Base-by-base conservation (phyloP, 352 stramenopile species). In the Phytophthora ramorum region DNA sequence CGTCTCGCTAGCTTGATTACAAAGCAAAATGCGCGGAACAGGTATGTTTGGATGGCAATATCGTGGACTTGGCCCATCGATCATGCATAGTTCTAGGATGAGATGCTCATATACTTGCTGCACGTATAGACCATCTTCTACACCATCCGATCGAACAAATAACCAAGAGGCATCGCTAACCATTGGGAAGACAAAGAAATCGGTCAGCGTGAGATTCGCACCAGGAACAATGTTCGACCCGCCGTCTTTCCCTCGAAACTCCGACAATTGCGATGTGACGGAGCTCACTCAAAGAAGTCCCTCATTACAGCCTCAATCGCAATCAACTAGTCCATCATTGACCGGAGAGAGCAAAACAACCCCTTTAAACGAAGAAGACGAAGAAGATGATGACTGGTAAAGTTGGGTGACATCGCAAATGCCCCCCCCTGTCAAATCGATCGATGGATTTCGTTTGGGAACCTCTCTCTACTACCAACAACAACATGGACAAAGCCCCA, bases 301-400 rank as follows among this genome's bases (percentile, higher is more conserved):
- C n/a, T n/a, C 63, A 12, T 59, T 48, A 38, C 17, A 44, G 13
- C 45, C 19, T 13, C 35, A 58, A 19, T 40, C 44, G 17, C 43
- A 68, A 49, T 4, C 47, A 37, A 7, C n/a, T 32, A 16, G 28
- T 28, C 50, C 60, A 20, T 14, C 47, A 34, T 37, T 51, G 14
- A 26, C 19, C 34, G 41, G 0, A 20, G 30, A 58, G 14, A 62
- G 17, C 34, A 64, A 63, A 54, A 44, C 7, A 9, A 71, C 46
- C 35, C 50, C 54, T 38, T 73, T 44, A 24, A 54, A 63, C 55
- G 56, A 66, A 58, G 58, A 66, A 9, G 62, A 76, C 6, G 63
- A 76, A 7, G 63, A 76, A 17, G 66, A 74, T 17, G 69, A 78
- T 44, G 69, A 75, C 32, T 78, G 69, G 69, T 78, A 57, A 61